Conservation (phyloP, 306 rosid genomes). For the Inga leiocalycina region DNA sequence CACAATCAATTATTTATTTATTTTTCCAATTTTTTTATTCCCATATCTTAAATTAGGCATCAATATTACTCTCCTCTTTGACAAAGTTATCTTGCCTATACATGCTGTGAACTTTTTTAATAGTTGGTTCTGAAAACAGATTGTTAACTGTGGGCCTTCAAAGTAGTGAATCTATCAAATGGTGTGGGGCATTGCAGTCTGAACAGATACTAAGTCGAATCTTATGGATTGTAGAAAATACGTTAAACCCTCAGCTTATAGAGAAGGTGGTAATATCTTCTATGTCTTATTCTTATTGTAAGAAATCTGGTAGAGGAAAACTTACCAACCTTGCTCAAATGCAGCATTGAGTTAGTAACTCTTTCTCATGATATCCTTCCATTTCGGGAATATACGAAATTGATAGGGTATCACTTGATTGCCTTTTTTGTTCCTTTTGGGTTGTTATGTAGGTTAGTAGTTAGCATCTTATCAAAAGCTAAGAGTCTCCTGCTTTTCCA, state of each 20-base stretch:
- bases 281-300: constrained; percentile 6
- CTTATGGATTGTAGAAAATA: constrained; percentile 89
- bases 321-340: not conserved
- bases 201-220: constrained; percentile 63
- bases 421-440: constrained; percentile 21
- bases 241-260: constrained; percentile 72
- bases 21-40: not conserved
- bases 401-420: not conserved
- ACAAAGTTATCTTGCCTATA: not conserved
- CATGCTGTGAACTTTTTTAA: constrained; percentile 28
- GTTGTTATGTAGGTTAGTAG: constrained; percentile 21
- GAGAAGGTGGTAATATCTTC: constrained; percentile 67
- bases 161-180: constrained; percentile 55
- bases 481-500: constrained; percentile 41
- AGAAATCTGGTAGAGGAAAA: not conserved
- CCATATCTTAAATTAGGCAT: constrained; percentile 18
- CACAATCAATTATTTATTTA: constrained; percentile 6
- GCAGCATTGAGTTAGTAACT: not conserved
- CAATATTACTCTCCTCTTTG: constrained; percentile 17
- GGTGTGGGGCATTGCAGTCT: constrained; percentile 73
- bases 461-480: constrained; percentile 31
- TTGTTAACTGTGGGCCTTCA: constrained; percentile 69
- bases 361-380: not conserved
- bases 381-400: not conserved
- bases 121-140: constrained; percentile 45